Conservation (phyloP, 306 rosid species). For the Chamaecrista fasciculata region DNA sequence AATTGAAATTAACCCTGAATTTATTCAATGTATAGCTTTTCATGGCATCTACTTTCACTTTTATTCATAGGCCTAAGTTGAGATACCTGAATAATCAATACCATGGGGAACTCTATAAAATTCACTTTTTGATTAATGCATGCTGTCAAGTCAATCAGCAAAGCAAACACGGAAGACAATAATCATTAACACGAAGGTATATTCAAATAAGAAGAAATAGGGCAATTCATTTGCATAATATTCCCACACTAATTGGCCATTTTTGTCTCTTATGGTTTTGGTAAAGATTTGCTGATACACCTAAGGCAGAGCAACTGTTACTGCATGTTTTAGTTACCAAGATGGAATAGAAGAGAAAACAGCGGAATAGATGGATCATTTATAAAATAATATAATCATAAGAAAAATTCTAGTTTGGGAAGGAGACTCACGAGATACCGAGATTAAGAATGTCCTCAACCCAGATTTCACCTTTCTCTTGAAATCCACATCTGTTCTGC, state of each 20-base stretch:
- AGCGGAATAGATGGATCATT: neutral
- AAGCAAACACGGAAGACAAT: neutral
- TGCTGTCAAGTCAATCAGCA: neutral
- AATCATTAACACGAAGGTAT: neutral
- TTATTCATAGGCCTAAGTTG: neutral
- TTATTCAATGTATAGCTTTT: too few relatives aligned
- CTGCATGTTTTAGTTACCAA: neutral
- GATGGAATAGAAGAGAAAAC: neutral
- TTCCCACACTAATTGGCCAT: neutral
- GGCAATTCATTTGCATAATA: neutral
- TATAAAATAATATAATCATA: slow-evolving; percentile 6
- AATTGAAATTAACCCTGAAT: too few relatives aligned
- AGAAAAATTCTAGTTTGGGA: slow-evolving; percentile 23
- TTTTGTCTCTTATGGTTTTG: neutral
- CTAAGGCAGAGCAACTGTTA: neutral
- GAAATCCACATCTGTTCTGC: slow-evolving; percentile 98
- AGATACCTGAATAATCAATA: neutral
- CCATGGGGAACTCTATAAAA: neutral
- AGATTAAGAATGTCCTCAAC: slow-evolving; percentile 90
- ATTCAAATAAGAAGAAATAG: neutral
- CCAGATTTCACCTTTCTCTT: slow-evolving; percentile 90
- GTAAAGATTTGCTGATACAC: neutral
- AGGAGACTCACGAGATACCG: slow-evolving; percentile 82
- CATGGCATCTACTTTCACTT: neutral
- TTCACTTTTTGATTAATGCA: neutral